phyloP scores from a whole-genome alignment of 192 early-diverging fungal species.

The Podila verticillata region DNA sequence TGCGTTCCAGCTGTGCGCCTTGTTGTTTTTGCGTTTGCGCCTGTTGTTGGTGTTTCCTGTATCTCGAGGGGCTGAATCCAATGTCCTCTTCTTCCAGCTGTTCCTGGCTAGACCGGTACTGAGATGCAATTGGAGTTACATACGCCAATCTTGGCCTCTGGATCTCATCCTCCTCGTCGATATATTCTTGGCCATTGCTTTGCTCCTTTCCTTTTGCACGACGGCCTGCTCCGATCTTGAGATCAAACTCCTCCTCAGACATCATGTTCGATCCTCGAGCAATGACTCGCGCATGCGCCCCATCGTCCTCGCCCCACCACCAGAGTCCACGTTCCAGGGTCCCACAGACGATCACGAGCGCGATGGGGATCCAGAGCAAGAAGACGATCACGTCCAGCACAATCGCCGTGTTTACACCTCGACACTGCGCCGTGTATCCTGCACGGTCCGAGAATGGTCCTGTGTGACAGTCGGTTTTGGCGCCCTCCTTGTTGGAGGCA shows the following conservation, averaged over 20 bases:
- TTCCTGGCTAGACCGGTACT: conserved; percentile 8
- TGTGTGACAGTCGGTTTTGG: conserved; percentile 31
- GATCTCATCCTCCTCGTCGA: conserved; percentile 7
- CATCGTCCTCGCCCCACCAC: conserved; percentile 41
- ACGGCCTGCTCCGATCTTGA: conserved; percentile 14
- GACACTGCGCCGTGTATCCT: conserved; percentile 32
- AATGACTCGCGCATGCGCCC: conserved; percentile 9
- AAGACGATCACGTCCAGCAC: conserved; percentile 32
- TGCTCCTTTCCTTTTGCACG: neutral
- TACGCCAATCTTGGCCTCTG: conserved; percentile 17
- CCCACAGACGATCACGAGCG: conserved; percentile 37
- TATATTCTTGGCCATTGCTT: conserved; percentile 2
- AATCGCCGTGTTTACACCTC: conserved; percentile 36
- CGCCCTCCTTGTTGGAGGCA: conserved; percentile 26
- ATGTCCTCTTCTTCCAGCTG: neutral
- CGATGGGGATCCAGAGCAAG: conserved; percentile 38
- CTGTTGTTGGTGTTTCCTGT: conserved; percentile 13
- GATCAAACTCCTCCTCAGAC: conserved; percentile 35
- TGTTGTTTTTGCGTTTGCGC: conserved; percentile 18
- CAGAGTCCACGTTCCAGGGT: conserved; percentile 36
- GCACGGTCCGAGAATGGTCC: neutral
- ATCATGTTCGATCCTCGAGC: conserved; percentile 9
- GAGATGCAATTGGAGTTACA: conserved; percentile 39
- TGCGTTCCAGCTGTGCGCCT: neutral
- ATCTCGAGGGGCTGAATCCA: conserved; percentile 3